phyloP scores from a whole-genome alignment of 2,329 filamentous ascomycete species.

The Ophiostoma tasmaniense region DNA sequence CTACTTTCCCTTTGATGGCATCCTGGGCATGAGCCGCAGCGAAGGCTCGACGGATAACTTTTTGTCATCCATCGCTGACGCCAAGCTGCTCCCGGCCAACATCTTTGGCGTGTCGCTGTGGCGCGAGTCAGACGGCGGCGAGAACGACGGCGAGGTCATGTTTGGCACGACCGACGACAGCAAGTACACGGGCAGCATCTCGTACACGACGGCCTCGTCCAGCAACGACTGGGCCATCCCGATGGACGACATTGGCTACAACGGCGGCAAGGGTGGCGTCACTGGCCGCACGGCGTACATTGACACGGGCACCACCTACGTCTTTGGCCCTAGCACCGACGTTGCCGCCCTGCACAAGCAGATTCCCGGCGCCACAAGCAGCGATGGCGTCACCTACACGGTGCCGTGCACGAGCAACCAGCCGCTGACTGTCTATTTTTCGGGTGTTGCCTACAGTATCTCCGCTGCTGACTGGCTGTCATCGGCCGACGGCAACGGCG shows the following conservation, averaged over 20 bases:
- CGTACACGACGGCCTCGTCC: conserved; percentile 49
- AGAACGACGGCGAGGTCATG: conserved; percentile 65
- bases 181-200: conserved; percentile 60
- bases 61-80: conserved; percentile 50
- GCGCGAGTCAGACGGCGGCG: conserved; percentile 56
- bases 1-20: conserved; percentile 78
- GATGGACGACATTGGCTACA: conserved; percentile 56
- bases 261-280: conserved; percentile 49
- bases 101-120: conserved; percentile 64
- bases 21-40: conserved; percentile 66
- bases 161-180: conserved; percentile 62
- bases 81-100: conserved; percentile 51
- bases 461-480: conserved; percentile 63
- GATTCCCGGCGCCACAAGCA: conserved; percentile 52
- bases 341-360: conserved; percentile 58
- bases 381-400: conserved; percentile 54
- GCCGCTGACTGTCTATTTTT: conserved; percentile 58
- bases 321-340: conserved; percentile 61
- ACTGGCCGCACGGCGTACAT: conserved; percentile 58
- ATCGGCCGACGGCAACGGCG: conserved; percentile 30
- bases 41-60: conserved; percentile 55
- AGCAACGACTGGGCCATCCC: conserved; percentile 64
- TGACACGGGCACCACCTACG: conserved; percentile 75
- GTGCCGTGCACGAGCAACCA: conserved; percentile 63
- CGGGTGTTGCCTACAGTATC: conserved; percentile 57